Percentiles rank a stretch among this genome's conserved stretches.
These are phyloP conservation scores for Ceriops decandra DNA, from an alignment of 345 rosid species.

Conservation along the genomic window DNA sequence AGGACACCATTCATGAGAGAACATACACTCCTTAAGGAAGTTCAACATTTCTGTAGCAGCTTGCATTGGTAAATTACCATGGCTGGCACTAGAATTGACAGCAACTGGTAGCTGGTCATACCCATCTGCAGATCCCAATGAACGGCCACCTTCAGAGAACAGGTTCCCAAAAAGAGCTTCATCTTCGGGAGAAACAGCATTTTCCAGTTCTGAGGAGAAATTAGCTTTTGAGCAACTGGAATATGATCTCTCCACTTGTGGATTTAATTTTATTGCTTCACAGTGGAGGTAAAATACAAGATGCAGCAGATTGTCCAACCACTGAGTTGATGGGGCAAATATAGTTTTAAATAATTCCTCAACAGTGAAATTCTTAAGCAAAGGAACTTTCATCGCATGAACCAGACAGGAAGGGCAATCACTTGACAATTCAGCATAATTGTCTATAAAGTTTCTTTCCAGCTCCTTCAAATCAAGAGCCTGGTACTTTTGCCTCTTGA, in stretches of 20 bases:
- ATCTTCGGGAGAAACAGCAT: slow-evolving; percentile 78
- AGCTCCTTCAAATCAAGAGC: slow-evolving; percentile 48
- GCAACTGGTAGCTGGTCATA: slow-evolving; percentile 62
- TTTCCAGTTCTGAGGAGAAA: slow-evolving; percentile 67
- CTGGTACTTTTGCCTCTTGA: slow-evolving; percentile 53
- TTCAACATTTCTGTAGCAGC: slow-evolving; percentile 70
- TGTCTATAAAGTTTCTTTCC: slow-evolving; percentile 33
- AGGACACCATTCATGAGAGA: slow-evolving; percentile 69
- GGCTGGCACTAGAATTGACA: slow-evolving; percentile 42
- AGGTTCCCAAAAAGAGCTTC: slow-evolving; percentile 95
- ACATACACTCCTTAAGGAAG: slow-evolving; percentile 65
- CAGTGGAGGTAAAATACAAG: slow-evolving; percentile 60
- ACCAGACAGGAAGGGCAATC: slow-evolving; percentile 50
- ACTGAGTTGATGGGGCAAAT: slow-evolving; percentile 66
- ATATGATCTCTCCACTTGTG: slow-evolving; percentile 60
- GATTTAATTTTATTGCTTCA: slow-evolving; percentile 74
- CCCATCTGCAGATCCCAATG: slow-evolving; percentile 65
- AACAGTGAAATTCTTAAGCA: slow-evolving; percentile 50
- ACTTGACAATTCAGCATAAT: slow-evolving; percentile 26
- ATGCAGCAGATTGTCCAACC: slow-evolving; percentile 78
- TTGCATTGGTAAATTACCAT: slow-evolving; percentile 68
- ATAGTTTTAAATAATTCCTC: slow-evolving; percentile 65
- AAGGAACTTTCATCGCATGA: slow-evolving; percentile 51
- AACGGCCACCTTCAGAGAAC: slow-evolving; percentile 79
- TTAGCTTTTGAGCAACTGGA: slow-evolving; percentile 54